phyloP scores from a whole-genome alignment of 192 early-diverging fungal genomes.

The Entrophospora sp. region DNA sequence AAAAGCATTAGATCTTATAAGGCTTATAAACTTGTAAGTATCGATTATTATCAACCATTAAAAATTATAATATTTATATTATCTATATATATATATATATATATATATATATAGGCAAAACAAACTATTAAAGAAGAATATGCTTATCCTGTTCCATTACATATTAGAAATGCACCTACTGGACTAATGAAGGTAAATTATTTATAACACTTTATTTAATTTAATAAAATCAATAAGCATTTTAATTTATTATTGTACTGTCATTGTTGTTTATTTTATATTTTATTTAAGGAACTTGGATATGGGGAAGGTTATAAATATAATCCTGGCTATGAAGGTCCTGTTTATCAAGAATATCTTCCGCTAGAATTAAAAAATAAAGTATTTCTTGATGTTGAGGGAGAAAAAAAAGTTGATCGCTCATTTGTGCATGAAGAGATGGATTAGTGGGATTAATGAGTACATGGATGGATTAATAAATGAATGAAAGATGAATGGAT shows the following conservation, averaged over 20 bases:
- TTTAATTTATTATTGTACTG: background rate
- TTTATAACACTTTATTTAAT: background rate
- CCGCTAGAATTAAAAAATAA: constrained; percentile 53
- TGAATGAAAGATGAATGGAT: too few species aligned
- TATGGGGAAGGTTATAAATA: constrained; percentile 79
- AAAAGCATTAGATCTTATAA: constrained; percentile 79
- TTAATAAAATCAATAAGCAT: background rate
- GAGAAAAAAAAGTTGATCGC: too few species aligned
- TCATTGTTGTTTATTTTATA: background rate
- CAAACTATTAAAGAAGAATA: constrained; percentile 45
- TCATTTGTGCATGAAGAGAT: too few species aligned
- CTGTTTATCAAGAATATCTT: constrained; percentile 70
- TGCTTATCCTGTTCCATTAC: constrained; percentile 76
- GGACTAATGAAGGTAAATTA: constrained; percentile 56
- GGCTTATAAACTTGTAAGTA: constrained; percentile 52
- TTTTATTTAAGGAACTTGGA: constrained; percentile 47
- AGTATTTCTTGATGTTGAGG: constrained; percentile 52
- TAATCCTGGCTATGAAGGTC: constrained; percentile 61
- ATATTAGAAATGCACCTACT: constrained; percentile 77
- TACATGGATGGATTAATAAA: too few species aligned
- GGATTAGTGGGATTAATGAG: too few species aligned
- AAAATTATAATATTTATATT: background rate
- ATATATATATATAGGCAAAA: constrained; percentile 36
- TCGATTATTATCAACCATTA: too few species aligned
- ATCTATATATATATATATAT: background rate